phyloP scores from a whole-genome alignment of 1,139 yeast species.

The Debaryomyces fabryi region DNA sequence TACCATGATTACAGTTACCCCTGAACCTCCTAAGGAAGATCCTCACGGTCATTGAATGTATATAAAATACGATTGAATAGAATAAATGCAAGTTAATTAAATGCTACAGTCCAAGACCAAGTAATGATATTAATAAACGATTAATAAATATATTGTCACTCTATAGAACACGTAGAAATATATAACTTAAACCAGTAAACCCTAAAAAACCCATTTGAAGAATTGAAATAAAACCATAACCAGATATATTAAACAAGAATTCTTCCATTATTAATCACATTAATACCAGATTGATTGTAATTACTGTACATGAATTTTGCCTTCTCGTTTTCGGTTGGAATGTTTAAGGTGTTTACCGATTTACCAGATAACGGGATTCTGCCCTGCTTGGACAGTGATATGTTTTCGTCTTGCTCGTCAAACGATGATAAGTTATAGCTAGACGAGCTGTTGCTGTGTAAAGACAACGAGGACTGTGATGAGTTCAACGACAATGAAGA shows the following conservation, averaged over 20 bases:
- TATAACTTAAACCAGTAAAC: slow-evolving; percentile 2
- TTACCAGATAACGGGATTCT: slow-evolving; percentile 27
- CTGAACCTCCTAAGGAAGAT: slow-evolving; percentile 91
- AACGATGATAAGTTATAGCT: slow-evolving; percentile 8
- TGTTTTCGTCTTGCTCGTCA: slow-evolving; percentile 1
- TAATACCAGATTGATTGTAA: slow-evolving; percentile 8
- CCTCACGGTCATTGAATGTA: slow-evolving; percentile 65
- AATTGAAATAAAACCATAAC: slow-evolving; percentile 1
- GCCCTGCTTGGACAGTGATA: slow-evolving; percentile 1
- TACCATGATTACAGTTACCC: slow-evolving; percentile 96
- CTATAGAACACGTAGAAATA: slow-evolving; percentile 4
- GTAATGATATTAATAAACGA: slow-evolving; percentile 6
- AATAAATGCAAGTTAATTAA: neutral
- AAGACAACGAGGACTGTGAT: slow-evolving; percentile 13
- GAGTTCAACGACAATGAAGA: slow-evolving; percentile 15
- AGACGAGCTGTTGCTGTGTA: slow-evolving; percentile 7
- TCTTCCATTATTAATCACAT: slow-evolving; percentile 7
- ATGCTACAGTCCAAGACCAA: slow-evolving; percentile 6
- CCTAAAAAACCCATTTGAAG: slow-evolving; percentile 4
- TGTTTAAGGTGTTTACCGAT: slow-evolving; percentile 19
- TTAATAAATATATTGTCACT: slow-evolving; percentile 1
- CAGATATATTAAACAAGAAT: slow-evolving; percentile 3
- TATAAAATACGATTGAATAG: slow-evolving; percentile 7
- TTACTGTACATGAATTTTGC: slow-evolving; percentile 4
- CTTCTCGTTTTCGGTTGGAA: neutral